Evolutionary conservation across 2,329 filamentous ascomycete genomes (phyloP).

Genomic region (Furcasterigmium furcatum): DNA sequence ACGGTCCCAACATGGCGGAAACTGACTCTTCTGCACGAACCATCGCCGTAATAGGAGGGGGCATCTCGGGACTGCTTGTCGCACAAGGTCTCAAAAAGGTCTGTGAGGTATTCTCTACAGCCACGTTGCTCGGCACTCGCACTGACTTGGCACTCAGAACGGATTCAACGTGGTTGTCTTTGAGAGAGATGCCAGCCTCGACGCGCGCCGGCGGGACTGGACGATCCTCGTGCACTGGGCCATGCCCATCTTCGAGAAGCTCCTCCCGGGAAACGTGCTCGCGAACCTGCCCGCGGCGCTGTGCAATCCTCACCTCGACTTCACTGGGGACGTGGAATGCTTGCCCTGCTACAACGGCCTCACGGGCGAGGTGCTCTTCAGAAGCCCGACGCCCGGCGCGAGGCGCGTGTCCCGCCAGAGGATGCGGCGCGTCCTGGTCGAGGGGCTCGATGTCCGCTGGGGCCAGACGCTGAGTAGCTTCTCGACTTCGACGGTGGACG

Average conservation of each 20-base stretch:
- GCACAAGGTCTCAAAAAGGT: slow-evolving; percentile 33
- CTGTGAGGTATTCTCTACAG: too few relatives aligned
- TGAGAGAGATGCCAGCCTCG: slow-evolving; percentile 23
- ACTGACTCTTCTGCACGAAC: too few relatives aligned
- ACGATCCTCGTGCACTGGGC: slow-evolving; percentile 37
- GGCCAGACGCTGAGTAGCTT: slow-evolving; percentile 15
- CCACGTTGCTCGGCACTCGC: too few relatives aligned
- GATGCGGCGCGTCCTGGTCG: slow-evolving; percentile 25
- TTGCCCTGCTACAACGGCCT: slow-evolving; percentile 27
- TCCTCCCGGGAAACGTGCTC: slow-evolving; percentile 27
- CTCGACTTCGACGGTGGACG: slow-evolving; percentile 2
- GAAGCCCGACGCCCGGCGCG: slow-evolving; percentile 24
- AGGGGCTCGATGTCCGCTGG: slow-evolving; percentile 28
- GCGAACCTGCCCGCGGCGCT: slow-evolving; percentile 22
- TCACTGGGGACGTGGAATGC: slow-evolving; percentile 22
- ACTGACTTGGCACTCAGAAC: slow-evolving; percentile 15
- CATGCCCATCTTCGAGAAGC: slow-evolving; percentile 25
- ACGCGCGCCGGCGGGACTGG: slow-evolving; percentile 30
- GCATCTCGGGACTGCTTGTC: slow-evolving; percentile 31
- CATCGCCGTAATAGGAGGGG: slow-evolving; percentile 30
- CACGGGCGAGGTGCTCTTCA: slow-evolving; percentile 31
- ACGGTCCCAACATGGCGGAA: too few relatives aligned
- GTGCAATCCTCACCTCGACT: slow-evolving; percentile 29
- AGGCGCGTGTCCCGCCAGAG: slow-evolving; percentile 28
- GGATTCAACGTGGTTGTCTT: slow-evolving; percentile 27